Evolutionary conservation across 164 flowering plant genomes (phyloP), one percentile per base, ranked within the genome.

Genomic region (Santalum album): DNA sequence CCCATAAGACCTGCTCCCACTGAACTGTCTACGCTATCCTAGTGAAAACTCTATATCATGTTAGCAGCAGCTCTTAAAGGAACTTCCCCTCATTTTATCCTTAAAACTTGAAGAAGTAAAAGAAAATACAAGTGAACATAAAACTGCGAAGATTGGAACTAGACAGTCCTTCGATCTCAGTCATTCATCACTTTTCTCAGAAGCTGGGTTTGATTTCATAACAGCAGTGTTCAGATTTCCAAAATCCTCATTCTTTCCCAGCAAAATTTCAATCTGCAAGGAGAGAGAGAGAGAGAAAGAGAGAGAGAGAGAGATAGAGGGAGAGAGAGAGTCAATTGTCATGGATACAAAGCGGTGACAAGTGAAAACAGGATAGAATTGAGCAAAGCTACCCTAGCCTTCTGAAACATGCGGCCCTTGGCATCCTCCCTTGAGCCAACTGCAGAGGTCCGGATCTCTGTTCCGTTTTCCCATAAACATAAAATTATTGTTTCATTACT

Each of bases 221-320:
- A 20, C 57, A 51, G 39, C 62, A 25, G 29, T 12, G 0, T 40
- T 10, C 52, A 45, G 32, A 25, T 61, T 36, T 10, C 50, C 66
- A 14, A 45, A 19, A 14, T 69, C 56, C 48, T 66, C 69, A 53
- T 58, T 39, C 53, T 57, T 66, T 25, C 12, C 71, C 62, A 73
- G 57, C 55, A 70, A 44, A 56, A 73, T 73, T 56, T 55, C 67
- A 67, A 73, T 58, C 77, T 73, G 12, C 17, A 38, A 16, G 1
- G 7, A 16, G 25, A 46, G 24, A 46, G 25, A 57, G 20, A 46
- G 42, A 12, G 35, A 22, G 29, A 27, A 15, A 15, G 15, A 5
- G 3, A 1, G 24, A 18, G 25, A n/a, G 32, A 29, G 15, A n/a
- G 7, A 12, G 32, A 26, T 25, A 19, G 16, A 19, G 45, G 16